Base-by-base conservation (phyloP, 202 grass and related monocot species). In the Saccharum hybrid region DNA sequence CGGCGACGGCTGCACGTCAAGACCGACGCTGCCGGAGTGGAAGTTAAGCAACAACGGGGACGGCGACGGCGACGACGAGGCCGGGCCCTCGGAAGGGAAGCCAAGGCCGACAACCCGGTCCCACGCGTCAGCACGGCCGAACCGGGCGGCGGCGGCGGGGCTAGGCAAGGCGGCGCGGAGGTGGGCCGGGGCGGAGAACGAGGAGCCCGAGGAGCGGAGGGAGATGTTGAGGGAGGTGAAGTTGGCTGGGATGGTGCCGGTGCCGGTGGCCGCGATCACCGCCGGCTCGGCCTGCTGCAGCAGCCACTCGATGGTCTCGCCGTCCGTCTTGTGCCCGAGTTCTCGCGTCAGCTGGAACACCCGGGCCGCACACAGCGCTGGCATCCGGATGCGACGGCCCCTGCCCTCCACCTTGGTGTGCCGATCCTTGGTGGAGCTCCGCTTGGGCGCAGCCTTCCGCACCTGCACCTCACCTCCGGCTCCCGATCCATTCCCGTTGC, bases 221-320 rank as follows among this genome's bases (percentile, higher is more conserved):
- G 96, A 95, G 90, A 98, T 98, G 80, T 98, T 98, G 68, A 98
- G 81, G 2, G 96, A 95, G 39, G 96, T 98, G 87, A 98, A 98
- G 85, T 98, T 98, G 66, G 96, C 90, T 9, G 96, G 96, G 66
- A 98, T 98, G 81, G 96, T 98, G 19, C 96, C 96, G 0, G 96
- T 98, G 19, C 96, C 96, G 3, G 96, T 98, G 72, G 96, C 96
- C 21, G 92, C 96, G 71, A 98, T 95, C 83, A 98, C 96, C 3
- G 96, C 92, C 3, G 96, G 96, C 78, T 98, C 96, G 2, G 96
- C 96, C 81, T 98, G 96, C 86, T 95, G 92, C 21, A 95, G 87
- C 31, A 95, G 86, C 92, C 95, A 98, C 89, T 98, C 95, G 81
- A 98, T 98, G 63, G 95, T 98, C 85, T 98, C 95, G 33, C 95